Evolutionary conservation across 2,329 filamentous ascomycete species (phyloP), one percentile per base, ranked within the genome.

Genomic region (Microascus cirrosus): DNA sequence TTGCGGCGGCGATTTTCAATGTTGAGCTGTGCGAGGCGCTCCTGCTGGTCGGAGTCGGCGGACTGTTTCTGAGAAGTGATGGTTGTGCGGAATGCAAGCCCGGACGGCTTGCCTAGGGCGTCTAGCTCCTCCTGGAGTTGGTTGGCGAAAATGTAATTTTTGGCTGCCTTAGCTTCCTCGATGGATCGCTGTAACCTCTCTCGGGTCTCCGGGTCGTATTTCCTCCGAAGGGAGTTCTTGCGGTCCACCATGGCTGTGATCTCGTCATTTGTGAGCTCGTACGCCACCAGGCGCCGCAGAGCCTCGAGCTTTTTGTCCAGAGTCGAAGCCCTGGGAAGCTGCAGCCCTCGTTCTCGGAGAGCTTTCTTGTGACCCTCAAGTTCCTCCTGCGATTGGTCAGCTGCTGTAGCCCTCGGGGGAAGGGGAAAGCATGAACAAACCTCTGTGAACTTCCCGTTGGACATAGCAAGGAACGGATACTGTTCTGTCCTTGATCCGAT

Each of bases 391-490:
- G 62, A 13, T 20, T 24, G 20, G 22, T 50, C 22, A 50, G 45
- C 20, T 8, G 45, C 11, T 42, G 48, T 10, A 35, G 24, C 22
- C 5, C 1, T 1, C 12, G n/a, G n/a, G n/a, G 24, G 53, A 32
- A 53, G 32, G 12, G n/a, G n/a, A n/a, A 53, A 8, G 53, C n/a
- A 10, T 22, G 18, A 20, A 69, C 78, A 62, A 75, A 90, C 87
- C 71, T 94, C 90, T n/a, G 87, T 89, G 66, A 97, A 89, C 50
- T 80, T 77, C 55, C 85, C 84, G 69, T 96, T 92, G 0, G 94
- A 97, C 68, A 93, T 92, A 61, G 87, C 86, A 61, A 94, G 86
- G 70, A 97, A 96, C 4, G 92, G 91, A 73, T 91, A 96, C 39
- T 92, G 85, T 68, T 87, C 87, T 67, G 90, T 82, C 0, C 88